phyloP scores from a whole-genome alignment of 768 basidiomycete genomes.

The Termitomyces sp. region DNA sequence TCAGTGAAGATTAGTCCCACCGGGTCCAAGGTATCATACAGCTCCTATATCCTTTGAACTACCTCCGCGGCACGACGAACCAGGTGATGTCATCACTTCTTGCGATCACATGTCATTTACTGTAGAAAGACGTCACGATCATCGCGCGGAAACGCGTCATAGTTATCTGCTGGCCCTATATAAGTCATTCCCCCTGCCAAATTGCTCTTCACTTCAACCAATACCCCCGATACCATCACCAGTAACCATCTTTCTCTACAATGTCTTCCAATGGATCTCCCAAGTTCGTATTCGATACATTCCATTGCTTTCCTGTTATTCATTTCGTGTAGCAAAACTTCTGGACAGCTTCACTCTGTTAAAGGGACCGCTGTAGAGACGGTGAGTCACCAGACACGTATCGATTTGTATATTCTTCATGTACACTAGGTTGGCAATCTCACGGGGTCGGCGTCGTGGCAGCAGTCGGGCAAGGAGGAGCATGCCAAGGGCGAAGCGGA shows the following conservation, averaged over 20 bases:
- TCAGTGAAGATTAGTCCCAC: neutral
- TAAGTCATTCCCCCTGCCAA: neutral
- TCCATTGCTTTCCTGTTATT: neutral
- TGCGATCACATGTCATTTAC: neutral
- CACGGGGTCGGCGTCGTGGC: conserved; percentile 41
- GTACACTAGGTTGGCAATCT: conserved; percentile 32
- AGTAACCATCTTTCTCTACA: neutral
- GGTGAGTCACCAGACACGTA: conserved; percentile 2
- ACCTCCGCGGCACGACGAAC: too few relatives aligned
- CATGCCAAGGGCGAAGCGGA: conserved; percentile 48
- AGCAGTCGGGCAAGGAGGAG: conserved; percentile 43
- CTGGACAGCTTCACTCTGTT: conserved; percentile 36
- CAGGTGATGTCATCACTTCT: neutral
- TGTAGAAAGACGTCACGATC: neutral
- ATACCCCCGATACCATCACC: neutral
- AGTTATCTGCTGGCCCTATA: conserved; percentile 2
- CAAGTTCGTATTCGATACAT: conserved; percentile 11
- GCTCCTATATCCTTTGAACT: neutral
- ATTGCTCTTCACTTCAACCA: neutral
- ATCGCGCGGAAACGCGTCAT: conserved; percentile 3
- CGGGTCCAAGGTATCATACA: neutral
- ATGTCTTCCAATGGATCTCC: conserved; percentile 17
- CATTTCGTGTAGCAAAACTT: conserved; percentile 26
- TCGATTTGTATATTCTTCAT: too few relatives aligned
- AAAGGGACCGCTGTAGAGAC: conserved; percentile 31